Percentiles rank a stretch among this genome's conserved stretches.
Conservation (phyloP, 2,329 filamentous ascomycete species). For the Ceratocystis lukuohia region DNA sequence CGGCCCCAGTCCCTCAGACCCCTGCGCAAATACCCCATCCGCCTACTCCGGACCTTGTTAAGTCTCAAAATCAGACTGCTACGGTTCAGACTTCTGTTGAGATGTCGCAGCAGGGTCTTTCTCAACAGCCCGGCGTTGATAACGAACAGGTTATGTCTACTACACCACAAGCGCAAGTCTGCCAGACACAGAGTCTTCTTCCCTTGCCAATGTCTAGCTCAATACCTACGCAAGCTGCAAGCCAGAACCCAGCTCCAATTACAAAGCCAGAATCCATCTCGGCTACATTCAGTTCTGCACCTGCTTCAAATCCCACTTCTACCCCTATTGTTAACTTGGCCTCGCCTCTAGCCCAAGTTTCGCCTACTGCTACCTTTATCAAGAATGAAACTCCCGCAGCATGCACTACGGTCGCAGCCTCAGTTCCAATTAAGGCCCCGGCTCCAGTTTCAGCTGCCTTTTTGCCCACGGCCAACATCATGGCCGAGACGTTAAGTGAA, state of each 20-base stretch:
- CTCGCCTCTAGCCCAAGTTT: neutral
- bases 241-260: neutral
- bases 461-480: neutral
- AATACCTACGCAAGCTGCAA: neutral
- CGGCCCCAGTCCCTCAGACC: neutral
- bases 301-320: neutral
- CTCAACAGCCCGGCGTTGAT: neutral
- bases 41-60: neutral
- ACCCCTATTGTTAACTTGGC: neutral
- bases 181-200: neutral
- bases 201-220: neutral
- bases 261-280: neutral
- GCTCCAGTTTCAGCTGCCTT: slow-evolving; percentile 13
- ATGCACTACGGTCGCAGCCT: slow-evolving; percentile 14
- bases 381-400: slow-evolving; percentile 2
- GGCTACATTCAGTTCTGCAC: neutral
- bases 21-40: neutral
- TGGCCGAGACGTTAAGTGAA: neutral
- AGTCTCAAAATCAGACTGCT: neutral
- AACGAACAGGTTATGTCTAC: neutral
- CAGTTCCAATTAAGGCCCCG: slow-evolving; percentile 13
- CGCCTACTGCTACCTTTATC: neutral
- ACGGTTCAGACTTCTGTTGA: neutral
- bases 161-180: neutral
- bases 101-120: neutral